Evolutionary conservation across 495 filamentous ascomycete genomes (phyloP).

Genomic region (Hamigera avellanea): DNA sequence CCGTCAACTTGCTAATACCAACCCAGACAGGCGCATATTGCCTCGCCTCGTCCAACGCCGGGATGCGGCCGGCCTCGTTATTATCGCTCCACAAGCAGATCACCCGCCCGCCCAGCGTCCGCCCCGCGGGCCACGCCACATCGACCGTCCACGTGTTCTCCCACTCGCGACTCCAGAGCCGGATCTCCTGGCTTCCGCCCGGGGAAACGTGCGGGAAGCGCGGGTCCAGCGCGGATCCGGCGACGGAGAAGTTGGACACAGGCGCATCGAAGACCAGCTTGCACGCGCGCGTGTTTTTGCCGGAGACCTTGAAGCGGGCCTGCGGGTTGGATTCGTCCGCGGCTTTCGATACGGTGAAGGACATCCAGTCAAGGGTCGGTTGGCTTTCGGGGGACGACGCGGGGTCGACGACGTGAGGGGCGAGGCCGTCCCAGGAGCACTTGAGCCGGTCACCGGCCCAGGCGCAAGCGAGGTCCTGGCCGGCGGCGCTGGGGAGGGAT

Average conservation of each 20-base stretch:
- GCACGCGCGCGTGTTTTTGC: constrained; percentile 59
- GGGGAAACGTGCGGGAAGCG: constrained; percentile 46
- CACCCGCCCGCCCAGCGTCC: constrained; percentile 49
- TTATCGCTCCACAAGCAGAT: constrained; percentile 85
- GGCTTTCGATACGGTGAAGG: constrained; percentile 43
- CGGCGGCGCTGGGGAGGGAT: constrained; percentile 57
- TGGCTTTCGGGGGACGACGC: constrained; percentile 15
- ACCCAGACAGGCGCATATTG: constrained; percentile 72
- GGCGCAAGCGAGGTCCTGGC: constrained; percentile 45
- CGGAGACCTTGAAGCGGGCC: constrained; percentile 48
- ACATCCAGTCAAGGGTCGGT: constrained; percentile 42
- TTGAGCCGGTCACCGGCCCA: constrained; percentile 32
- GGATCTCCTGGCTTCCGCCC: constrained; percentile 42
- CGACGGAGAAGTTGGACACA: constrained; percentile 49
- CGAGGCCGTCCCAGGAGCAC: constrained; percentile 61
- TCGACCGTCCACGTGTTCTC: constrained; percentile 63
- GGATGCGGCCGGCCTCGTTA: constrained; percentile 59
- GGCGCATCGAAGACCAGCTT: constrained; percentile 50
- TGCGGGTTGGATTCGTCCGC: constrained; percentile 18
- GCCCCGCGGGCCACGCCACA: constrained; percentile 48
- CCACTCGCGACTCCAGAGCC: constrained; percentile 69
- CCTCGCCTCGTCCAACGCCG: constrained; percentile 72
- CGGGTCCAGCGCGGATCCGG: constrained; percentile 40
- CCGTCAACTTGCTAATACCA: constrained; percentile 56
- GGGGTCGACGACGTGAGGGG: constrained; percentile 42